Evolutionary conservation across 2,329 filamentous ascomycete genomes (phyloP).

Genomic region (Epichloe bromicola): DNA sequence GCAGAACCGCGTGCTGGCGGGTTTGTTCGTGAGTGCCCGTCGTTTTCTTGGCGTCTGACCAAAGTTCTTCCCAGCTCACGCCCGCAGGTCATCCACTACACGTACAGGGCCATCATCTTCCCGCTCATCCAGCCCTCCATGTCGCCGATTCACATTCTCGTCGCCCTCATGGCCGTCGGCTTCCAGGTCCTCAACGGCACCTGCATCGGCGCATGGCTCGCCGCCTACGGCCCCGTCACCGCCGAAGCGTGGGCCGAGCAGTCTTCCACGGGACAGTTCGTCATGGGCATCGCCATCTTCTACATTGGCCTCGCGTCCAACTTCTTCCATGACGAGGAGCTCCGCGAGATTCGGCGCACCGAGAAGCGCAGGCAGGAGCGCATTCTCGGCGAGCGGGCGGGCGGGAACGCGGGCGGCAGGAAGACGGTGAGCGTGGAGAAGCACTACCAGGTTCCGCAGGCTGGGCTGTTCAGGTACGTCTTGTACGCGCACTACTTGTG

Average conservation of each 20-base stretch:
- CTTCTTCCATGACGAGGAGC: constrained; percentile 78
- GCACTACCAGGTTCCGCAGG: constrained; percentile 75
- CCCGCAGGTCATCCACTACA: constrained; percentile 63
- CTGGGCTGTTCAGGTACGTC: constrained; percentile 69
- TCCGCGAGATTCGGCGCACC: constrained; percentile 71
- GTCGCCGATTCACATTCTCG: constrained; percentile 66
- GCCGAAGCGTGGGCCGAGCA: constrained; percentile 32
- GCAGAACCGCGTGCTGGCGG: constrained; percentile 66
- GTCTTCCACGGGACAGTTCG: constrained; percentile 34
- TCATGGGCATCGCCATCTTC: constrained; percentile 60
- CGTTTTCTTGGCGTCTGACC: constrained; percentile 4
- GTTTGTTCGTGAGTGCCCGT: constrained; percentile 41
- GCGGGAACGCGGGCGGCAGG: constrained; percentile 14
- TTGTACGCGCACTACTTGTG: constrained; percentile 90
- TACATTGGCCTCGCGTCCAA: constrained; percentile 65
- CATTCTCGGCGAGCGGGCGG: constrained; percentile 23
- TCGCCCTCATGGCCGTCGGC: constrained; percentile 48
- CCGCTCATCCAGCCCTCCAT: constrained; percentile 82
- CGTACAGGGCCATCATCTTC: constrained; percentile 74
- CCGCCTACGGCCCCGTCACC: constrained; percentile 62
- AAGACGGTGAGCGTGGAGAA: constrained; percentile 38
- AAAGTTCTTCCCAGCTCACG: not conserved
- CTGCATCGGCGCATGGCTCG: constrained; percentile 68
- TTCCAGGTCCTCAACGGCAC: constrained; percentile 78
- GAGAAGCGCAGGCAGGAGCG: constrained; percentile 45